These are phyloP conservation scores for Spencermartinsiella europaea DNA, from an alignment of 805 yeast species.

Conservation along the genomic window DNA sequence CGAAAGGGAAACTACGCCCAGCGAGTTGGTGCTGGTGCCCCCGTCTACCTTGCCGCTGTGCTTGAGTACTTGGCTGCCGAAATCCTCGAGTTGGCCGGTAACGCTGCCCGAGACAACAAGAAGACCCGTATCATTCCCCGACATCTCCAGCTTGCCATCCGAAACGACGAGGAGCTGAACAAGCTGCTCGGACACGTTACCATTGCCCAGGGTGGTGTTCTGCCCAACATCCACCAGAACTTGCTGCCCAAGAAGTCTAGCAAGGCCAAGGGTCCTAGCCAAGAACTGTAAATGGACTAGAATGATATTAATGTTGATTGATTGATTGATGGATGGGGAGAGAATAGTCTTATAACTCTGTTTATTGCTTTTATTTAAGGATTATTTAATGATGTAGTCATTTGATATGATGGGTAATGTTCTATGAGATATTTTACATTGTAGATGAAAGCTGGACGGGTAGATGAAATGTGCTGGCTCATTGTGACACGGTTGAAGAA, in stretches of 20 bases:
- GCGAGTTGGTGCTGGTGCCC: conserved; percentile 99
- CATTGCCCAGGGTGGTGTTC: conserved; percentile 98
- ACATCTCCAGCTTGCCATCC: conserved; percentile 96
- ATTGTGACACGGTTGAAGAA: too few relatives aligned
- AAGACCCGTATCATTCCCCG: conserved; percentile 98
- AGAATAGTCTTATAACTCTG: neutral
- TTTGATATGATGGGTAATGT: neutral
- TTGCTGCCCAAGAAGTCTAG: conserved; percentile 66
- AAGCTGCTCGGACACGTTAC: conserved; percentile 89
- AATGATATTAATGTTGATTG: conserved; percentile 2
- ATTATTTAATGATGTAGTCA: conserved; percentile 1
- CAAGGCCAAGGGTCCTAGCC: conserved; percentile 36
- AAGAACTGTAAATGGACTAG: conserved; percentile 31
- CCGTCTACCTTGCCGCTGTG: conserved; percentile 93
- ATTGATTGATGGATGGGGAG: neutral
- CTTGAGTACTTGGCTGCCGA: conserved; percentile 97
- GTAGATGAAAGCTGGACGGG: too few relatives aligned
- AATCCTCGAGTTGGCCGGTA: conserved; percentile 96
- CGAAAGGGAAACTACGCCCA: conserved; percentile 98
- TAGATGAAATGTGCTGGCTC: too few relatives aligned
- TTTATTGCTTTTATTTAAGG: conserved; percentile 2
- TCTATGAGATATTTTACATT: too few relatives aligned
- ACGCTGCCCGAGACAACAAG: conserved; percentile 99
- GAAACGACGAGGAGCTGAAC: conserved; percentile 98
- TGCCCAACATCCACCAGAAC: conserved; percentile 94